Conservation (phyloP, 1,284 basidiomycete genomes). For the Ustilago vetiveriae region DNA sequence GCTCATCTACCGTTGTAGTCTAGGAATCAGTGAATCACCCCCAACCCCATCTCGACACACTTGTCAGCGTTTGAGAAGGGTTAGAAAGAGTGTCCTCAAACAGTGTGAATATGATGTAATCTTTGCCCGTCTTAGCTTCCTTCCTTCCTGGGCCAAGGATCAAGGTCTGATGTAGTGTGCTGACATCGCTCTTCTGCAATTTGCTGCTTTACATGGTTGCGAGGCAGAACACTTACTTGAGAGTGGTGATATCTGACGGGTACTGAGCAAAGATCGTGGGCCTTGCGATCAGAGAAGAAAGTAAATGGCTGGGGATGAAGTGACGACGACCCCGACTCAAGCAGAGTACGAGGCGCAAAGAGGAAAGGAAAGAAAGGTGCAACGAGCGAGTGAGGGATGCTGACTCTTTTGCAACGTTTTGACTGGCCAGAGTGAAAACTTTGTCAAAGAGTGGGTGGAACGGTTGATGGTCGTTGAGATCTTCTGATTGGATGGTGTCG, state of each 20-base stretch:
- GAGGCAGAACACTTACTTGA: too few species aligned
- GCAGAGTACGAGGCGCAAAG: constrained; percentile 24
- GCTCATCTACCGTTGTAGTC: constrained; percentile 68
- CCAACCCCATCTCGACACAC: constrained; percentile 49
- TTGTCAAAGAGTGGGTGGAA: constrained; percentile 3
- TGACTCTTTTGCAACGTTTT: not conserved
- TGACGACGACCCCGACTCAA: constrained; percentile 24
- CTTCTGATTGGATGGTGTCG: constrained; percentile 41
- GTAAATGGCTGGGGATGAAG: not conserved
- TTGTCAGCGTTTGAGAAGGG: constrained; percentile 54
- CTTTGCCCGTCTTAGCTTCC: constrained; percentile 35
- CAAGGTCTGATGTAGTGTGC: too few species aligned
- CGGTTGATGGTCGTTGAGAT: not conserved
- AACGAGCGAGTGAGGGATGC: not conserved
- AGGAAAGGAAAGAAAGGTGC: not conserved
- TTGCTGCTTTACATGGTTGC: too few species aligned
- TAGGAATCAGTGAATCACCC: constrained; percentile 54
- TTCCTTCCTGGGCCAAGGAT: too few species aligned
- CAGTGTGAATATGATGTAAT: constrained; percentile 65
- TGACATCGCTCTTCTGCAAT: too few species aligned
- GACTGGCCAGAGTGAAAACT: constrained; percentile 7
- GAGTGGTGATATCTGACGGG: too few species aligned
- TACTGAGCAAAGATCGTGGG: too few species aligned
- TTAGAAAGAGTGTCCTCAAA: constrained; percentile 45
- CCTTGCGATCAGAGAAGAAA: too few species aligned